Conservation (phyloP, 257 asterid species). For the Solanum dulcamara region DNA sequence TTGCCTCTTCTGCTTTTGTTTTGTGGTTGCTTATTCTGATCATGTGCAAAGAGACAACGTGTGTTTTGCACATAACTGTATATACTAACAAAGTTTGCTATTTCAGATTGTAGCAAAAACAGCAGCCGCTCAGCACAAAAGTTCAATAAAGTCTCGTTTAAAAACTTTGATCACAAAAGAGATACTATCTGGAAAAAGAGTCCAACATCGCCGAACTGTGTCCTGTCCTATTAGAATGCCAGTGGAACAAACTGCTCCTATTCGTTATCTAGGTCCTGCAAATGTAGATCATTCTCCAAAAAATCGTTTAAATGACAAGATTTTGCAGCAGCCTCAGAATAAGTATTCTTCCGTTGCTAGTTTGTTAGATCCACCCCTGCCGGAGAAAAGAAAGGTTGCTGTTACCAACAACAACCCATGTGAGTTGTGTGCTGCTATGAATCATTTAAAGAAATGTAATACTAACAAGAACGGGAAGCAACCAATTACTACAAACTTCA, state of each 20-base stretch:
- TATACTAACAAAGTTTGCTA: not conserved
- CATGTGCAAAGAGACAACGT: not conserved
- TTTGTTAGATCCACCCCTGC: slow-evolving; percentile 11
- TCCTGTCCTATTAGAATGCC: slow-evolving; percentile 33
- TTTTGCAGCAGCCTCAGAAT: not conserved
- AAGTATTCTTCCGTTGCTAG: slow-evolving; percentile 6
- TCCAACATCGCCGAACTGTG: slow-evolving; percentile 48
- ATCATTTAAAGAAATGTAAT: slow-evolving; percentile 39
- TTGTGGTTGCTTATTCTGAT: not conserved
- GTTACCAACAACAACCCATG: not conserved
- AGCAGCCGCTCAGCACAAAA: slow-evolving; percentile 21
- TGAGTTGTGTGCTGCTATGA: slow-evolving; percentile 15
- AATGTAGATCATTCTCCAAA: not conserved
- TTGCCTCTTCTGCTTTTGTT: not conserved
- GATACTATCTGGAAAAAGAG: slow-evolving; percentile 29
- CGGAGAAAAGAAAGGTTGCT: slow-evolving; percentile 1
- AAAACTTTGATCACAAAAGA: slow-evolving; percentile 54
- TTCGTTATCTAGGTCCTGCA: slow-evolving; percentile 5
- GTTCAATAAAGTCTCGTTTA: slow-evolving; percentile 59
- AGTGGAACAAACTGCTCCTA: not conserved
- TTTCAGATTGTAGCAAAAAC: slow-evolving; percentile 27
- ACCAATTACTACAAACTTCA: slow-evolving; percentile 35
- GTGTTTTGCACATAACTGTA: not conserved
- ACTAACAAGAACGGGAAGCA: slow-evolving; percentile 10
- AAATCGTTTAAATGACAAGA: not conserved